Base-by-base conservation (phyloP, 177 flowering plant species). In the Telopea speciosissima region DNA sequence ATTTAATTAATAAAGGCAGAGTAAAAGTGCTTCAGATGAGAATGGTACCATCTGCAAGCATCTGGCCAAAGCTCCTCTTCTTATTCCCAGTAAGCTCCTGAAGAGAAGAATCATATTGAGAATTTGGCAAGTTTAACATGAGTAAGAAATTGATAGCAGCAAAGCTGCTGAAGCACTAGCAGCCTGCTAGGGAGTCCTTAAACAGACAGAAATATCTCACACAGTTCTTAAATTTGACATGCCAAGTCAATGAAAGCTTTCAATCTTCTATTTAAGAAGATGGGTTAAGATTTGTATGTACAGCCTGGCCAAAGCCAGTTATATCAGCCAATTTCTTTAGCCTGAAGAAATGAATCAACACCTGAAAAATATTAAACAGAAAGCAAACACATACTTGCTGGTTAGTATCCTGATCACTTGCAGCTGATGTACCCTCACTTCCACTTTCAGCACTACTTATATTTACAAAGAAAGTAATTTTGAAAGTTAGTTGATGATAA, bases 31-130 rank as follows among this genome's bases (percentile, higher is more conserved):
- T 44, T 64, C 45, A 76, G 60, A 67, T 60, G 66, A 75, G 21
- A 76, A 75, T 33, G 22, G 52, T 83, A 90, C 96, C 97, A 80
- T 87, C 92, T 59, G 84, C 97, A 71, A 89, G 93, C 93, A 91
- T 94, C 81, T 87, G 91, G 75, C 85, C 75, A 69, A 88, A 92
- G 81, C 90, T 84, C 73, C 91, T 88, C 75, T 84, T 90, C 80
- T 89, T 89, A 61, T 71, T 69, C 24, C 76, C 83, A 67, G 84
- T 70, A 71, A 61, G 68, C 28, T 85, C 97, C 96, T 91, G 73
- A 52, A 78, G 21, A 71, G 22, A 74, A 40, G 40, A 64, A 54
- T 25, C 22, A 36, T 23, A 13, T 24, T 49, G 54, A 49, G 54
- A 49, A 49, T 12, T 11, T 36, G 21, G 13, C 28, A 44, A 21